A percentile compares a stretch with the other conserved stretches of the same genome.
These are phyloP conservation scores for Hansenula sp. DNA, from an alignment of 1,139 yeast genomes.

Conservation along the genomic window DNA sequence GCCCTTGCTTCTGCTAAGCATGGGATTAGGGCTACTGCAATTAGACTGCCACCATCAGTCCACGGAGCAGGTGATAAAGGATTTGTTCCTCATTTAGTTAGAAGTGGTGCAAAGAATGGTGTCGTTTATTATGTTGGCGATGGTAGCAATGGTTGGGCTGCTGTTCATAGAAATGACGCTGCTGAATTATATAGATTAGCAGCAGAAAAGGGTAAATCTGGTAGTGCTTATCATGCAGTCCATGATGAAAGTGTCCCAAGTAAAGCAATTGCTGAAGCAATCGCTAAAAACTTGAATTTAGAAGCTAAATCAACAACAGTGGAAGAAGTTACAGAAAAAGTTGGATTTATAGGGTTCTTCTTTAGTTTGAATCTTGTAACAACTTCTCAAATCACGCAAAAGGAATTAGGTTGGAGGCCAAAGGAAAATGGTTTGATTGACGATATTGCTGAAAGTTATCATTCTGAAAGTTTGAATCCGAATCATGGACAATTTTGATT, in stretches of 20 bases:
- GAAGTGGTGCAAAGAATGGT: constrained; percentile 15
- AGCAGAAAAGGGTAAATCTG: constrained; percentile 27
- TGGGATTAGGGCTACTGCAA: constrained; percentile 22
- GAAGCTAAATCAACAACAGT: constrained; percentile 13
- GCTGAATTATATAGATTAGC: constrained; percentile 23
- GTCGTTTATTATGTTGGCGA: constrained; percentile 23
- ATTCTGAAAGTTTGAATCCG: no score
- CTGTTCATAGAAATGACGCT: constrained; percentile 21
- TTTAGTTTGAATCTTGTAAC: constrained; percentile 9
- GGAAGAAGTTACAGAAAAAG: constrained; percentile 11
- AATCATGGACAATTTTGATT: no score
- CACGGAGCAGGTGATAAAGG: constrained; percentile 26
- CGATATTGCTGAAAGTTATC: no score
- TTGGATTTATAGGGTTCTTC: constrained; percentile 7
- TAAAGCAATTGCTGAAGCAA: constrained; percentile 24
- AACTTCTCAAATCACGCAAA: constrained; percentile 16
- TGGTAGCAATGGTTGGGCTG: constrained; percentile 29
- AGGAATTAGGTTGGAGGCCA: constrained; percentile 25
- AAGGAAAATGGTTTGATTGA: constrained; percentile 18
- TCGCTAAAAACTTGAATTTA: constrained; percentile 21
- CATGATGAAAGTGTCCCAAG: constrained; percentile 22
- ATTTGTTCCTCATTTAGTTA: constrained; percentile 17
- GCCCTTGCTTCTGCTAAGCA: background rate
- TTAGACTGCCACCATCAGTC: constrained; percentile 29
- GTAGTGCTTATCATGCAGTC: constrained; percentile 24